phyloP scores from a whole-genome alignment of 179 eudicot genomes.

The Camellia oleifera region DNA sequence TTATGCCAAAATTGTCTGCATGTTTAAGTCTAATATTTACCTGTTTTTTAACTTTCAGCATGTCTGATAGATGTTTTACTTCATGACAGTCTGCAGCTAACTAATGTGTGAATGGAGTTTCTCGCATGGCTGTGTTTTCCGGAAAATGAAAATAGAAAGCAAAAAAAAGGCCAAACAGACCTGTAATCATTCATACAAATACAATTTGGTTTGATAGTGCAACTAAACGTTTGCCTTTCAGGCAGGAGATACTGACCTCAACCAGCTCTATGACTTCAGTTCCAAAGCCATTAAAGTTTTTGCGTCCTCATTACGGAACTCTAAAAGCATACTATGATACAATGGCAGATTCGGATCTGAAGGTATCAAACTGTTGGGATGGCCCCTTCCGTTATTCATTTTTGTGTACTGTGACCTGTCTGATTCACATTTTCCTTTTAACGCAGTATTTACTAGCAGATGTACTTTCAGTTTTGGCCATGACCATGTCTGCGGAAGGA shows the following conservation, averaged over 20 bases:
- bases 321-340: slow-evolving; percentile 68
- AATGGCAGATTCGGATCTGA: slow-evolving; percentile 66
- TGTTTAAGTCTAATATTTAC: no score
- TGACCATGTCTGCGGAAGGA: no score
- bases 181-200: no score
- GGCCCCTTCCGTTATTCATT: background rate
- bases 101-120: background rate
- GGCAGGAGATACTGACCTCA: slow-evolving; percentile 92
- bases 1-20: no score
- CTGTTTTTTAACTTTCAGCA: background rate
- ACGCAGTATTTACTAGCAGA: no score
- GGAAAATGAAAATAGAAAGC: no score
- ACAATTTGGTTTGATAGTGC: background rate
- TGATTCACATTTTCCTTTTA: background rate
- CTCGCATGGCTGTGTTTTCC: background rate
- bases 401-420: slow-evolving; percentile 13
- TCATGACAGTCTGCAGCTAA: slow-evolving; percentile 1
- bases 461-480: no score
- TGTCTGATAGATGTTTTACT: background rate
- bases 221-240: slow-evolving; percentile 24
- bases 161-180: no score
- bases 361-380: slow-evolving; percentile 38
- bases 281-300: slow-evolving; percentile 93
- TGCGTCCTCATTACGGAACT: slow-evolving; percentile 94
- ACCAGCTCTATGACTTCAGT: slow-evolving; percentile 99